Evolutionary conservation across 2,329 filamentous ascomycete genomes (phyloP), one percentile per base, ranked within the genome.

Genomic region (Colletotrichum gloeosporioides): DNA sequence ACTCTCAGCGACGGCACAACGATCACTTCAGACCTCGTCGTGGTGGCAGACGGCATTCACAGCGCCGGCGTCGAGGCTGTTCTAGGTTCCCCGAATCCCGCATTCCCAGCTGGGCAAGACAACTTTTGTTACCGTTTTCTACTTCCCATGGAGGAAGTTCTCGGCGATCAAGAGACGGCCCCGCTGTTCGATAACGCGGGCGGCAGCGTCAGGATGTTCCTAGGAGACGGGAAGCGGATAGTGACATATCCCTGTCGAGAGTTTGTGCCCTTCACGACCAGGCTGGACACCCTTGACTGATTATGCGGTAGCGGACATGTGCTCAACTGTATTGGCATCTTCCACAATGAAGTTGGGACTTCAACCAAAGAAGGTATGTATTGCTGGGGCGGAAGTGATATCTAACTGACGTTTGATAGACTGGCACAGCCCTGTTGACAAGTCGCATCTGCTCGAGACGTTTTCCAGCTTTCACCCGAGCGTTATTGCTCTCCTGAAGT

Each of bases 11-110:
- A 79, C 16, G 85, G 84, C 3, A 59, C 79, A 2, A 74, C 77
- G 7, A 75, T 84, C 13, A 64, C 67, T 5, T 82, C 80, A 18
- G 86, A 89, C 69, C 74, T 88, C 3, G 82, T 89, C 12, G 81
- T 89, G n/a, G 86, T 84, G 3, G 87, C 87, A 4, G 87, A 89
- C 76, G 88, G 88, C 9, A 80, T 87, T 8, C 86, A 87, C 69
- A 84, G 83, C 18, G 69, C 76, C 13, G 85, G 80, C 13, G 77
- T 80, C 8, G 80, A 83, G 69, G 76, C 78, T 10, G 76, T 85
- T 13, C 74, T 83, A 8, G 83, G 82, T n/a, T 72, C 77, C 16
- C 68, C 78, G n/a, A 82, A 82, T 65, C 78, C 77, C 4, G 80
- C 82, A 1, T 75, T 80, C n/a, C 77, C 80, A 8, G 81, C 82